A percentile compares a stretch with the other conserved stretches of the same genome.
phyloP scores from a whole-genome alignment of 129 eudicot genomes.

The Lactuca saligna region DNA sequence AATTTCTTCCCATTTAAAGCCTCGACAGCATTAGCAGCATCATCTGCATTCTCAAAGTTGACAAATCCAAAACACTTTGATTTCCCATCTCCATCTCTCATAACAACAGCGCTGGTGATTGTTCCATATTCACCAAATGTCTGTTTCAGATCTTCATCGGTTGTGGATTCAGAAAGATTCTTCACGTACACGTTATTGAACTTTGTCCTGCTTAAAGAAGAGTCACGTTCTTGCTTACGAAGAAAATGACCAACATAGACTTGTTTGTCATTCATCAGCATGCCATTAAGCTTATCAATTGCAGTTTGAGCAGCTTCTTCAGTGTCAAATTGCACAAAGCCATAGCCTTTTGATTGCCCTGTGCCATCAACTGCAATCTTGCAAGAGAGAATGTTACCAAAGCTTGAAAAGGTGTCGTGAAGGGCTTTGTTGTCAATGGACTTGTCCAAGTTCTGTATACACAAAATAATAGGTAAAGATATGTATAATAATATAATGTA shows the following conservation, averaged over 20 bases:
- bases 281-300: constrained; percentile 49
- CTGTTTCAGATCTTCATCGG: constrained; percentile 48
- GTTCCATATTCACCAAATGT: constrained; percentile 52
- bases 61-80: constrained; percentile 64
- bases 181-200: constrained; percentile 59
- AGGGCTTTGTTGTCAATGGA: constrained; percentile 48
- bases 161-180: constrained; percentile 46
- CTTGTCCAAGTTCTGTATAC: constrained; percentile 55
- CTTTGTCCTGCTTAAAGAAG: constrained; percentile 33
- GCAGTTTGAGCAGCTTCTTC: constrained; percentile 56
- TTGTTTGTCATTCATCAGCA: constrained; percentile 42
- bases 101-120: constrained; percentile 48
- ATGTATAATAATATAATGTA: no score
- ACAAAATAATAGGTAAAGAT: background rate
- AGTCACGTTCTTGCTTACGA: constrained; percentile 59
- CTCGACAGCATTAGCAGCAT: constrained; percentile 53
- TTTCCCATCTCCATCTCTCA: constrained; percentile 53
- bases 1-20: constrained; percentile 46
- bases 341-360: constrained; percentile 60
- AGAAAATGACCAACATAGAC: constrained; percentile 51
- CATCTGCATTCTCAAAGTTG: constrained; percentile 51
- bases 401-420: constrained; percentile 45
- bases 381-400: constrained; percentile 52
- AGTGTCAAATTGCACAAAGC: constrained; percentile 51
- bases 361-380: constrained; percentile 44